Base-by-base conservation (phyloP, 345 rosid genomes). In the Citrus reticulata region DNA sequence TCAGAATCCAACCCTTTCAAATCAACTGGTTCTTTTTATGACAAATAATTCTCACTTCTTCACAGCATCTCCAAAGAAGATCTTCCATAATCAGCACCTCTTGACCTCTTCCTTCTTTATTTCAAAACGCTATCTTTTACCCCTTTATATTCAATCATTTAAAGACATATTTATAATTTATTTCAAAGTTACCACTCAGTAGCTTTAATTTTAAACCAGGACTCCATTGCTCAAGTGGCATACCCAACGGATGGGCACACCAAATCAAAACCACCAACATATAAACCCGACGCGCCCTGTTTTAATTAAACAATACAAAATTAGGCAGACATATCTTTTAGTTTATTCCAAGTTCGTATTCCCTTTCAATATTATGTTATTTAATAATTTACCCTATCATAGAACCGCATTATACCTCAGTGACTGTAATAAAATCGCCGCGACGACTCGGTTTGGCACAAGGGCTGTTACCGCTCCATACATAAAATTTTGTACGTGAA, bases 1-100 rank as follows among this genome's bases (percentile, higher is more conserved):
- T 64, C 76, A 30, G 58, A 67, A 79, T 84, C 87, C 57, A 27
- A 63, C 69, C 80, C 82, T 76, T 81, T 81, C 84, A 72, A 82
- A 81, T 81, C 84, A 79, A 17, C n/a, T 8, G 49, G 32, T 39
- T 37, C 76, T 61, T 37, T 58, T 76, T 62, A 42, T 61, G 13
- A 59, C 24, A 8, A 29, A 60, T 3, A n/a, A 27, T 61, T 1
- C 9, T 19, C 24, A 39, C 27, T 34, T n/a, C 5, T 51, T 65
- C 49, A 64, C 24, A 30, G 39, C 65, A 70, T 77, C 51, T 37
- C 71, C 51, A 29, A 39, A 39, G 54, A 30, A 39, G 67, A 68
- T 77, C 55, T 57, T 37, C 58, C 64, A 51, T 58, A 16, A 65
- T 65, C 46, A 66, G 2, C 58, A 54, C 58, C 20, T 2, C 27